Evolutionary conservation across 2,329 filamentous ascomycete species (phyloP), one percentile per base, ranked within the genome.

Genomic region (Apiospora hydei): DNA sequence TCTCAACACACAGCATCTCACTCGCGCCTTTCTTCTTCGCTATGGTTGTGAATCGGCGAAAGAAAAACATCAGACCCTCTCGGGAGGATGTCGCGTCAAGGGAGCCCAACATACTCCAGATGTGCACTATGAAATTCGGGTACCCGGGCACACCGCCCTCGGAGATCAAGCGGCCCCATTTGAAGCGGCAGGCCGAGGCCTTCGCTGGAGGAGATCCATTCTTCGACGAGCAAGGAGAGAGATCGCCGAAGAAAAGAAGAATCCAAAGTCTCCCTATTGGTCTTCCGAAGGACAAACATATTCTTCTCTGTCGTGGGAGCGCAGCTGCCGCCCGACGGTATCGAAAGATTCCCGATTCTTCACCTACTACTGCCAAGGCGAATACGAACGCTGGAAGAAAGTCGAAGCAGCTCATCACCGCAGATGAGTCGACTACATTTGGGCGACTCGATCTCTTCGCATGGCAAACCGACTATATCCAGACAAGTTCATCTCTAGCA

Each of bases 381-480:
- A n/a, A 21, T 10, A 64, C 11, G 34, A 41, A n/a, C 4, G 1
- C 14, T 3, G 34, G 4, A 21, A 24, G 57, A n/a, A 64, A 41
- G 34, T 41, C 34, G 34, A 64, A 41, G 34, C 57, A 34, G 57
- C 30, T 64, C 57, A 64, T 64, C 57, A 64, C 57, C 18, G 30
- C 57, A 2, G 57, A 64, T 41, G 21, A 64, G 57, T 41, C 57
- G 18, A 64, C 57, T 34, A 64, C 57, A 16, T 14, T 64, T 8
- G 57, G 57, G 4, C 57, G 34, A 18, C 10, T 64, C 3, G 57
- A 41, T 13, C 18, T 64, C 18, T 64, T 64, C 10, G 18, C 34
- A 1, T 64, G 57, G 57, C 34, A 41, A 13, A 7, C 8, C 18
- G 34, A 64, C 3, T 64, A 64, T 34, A 4, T 13, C 18, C 57